Evolutionary conservation across 768 basidiomycete species (phyloP), one percentile per base, ranked within the genome.

Genomic region (Pleurotus platypus): DNA sequence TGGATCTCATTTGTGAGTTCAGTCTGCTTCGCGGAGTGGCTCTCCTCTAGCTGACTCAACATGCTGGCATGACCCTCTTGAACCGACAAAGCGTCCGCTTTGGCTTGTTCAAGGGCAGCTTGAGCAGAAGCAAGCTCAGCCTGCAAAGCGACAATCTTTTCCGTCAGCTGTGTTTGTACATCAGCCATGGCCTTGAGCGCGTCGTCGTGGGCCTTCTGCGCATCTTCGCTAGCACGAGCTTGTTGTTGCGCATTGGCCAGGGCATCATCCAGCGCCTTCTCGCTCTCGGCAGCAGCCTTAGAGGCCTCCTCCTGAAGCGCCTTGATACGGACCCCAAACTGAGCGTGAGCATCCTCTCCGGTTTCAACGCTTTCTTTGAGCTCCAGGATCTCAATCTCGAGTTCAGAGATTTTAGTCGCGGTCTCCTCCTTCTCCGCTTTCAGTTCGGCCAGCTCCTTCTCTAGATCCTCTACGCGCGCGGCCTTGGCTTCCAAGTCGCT

Each of bases 301-400:
- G 72, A 67, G 12, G 89, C 66, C 46, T 89, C 78, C 39, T 73
- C 77, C 65, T 89, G 83, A 45, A 87, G 67, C 8, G 64, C 61
- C 58, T 80, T 77, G 27, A 89, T 72, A 46, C 71, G 79, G 9
- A 72, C 68, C 39, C 78, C 64, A 9, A 78, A 67, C 58, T 73
- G 72, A 46, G 71, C 74, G 49, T 78, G 81, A 27, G 78, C 78
- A 56, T 90, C 90, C 63, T 88, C 85, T 5, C 78, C 72, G 16
- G 69, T 69, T 62, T 92, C 91, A 59, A 83, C 81, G 42, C 75
- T 75, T 66, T 94, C 91, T 68, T 79, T 89, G 58, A 87, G 64
- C 70, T 93, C 91, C 57, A 92, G 69, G 42, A 92, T 78, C 66
- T 93, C 90, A 49, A 94, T 73, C 72, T 94, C 92, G 22, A 92